Evolutionary conservation across 1,284 basidiomycete genomes (phyloP).

Genomic region (Porogramme epimiltina): DNA sequence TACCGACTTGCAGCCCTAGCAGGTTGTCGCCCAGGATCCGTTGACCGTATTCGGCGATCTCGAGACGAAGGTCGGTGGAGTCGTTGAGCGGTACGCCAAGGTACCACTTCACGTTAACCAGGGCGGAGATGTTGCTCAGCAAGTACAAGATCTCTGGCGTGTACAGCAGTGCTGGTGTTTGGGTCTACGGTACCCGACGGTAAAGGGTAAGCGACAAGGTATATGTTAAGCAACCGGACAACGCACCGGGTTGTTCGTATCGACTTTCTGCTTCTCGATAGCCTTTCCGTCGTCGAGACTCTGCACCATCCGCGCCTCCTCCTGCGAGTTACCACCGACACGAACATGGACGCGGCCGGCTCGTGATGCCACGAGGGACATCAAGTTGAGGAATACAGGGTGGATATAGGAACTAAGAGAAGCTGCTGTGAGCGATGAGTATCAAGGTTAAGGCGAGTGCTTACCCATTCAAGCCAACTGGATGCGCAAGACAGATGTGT

Average conservation of each 20-base stretch:
- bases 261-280: slow-evolving; percentile 16
- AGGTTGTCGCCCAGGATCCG: slow-evolving; percentile 44
- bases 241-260: slow-evolving; percentile 19
- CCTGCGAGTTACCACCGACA: slow-evolving; percentile 79
- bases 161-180: slow-evolving; percentile 60
- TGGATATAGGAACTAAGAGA: slow-evolving; percentile 46
- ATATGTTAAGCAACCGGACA: slow-evolving; percentile 4
- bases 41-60: slow-evolving; percentile 48
- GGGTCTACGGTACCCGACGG: slow-evolving; percentile 31
- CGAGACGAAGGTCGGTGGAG: slow-evolving; percentile 42
- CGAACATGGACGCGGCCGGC: slow-evolving; percentile 61
- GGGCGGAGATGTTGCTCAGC: slow-evolving; percentile 55
- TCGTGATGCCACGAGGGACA: slow-evolving; percentile 64
- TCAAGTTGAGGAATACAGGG: slow-evolving; percentile 74
- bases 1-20: slow-evolving; percentile 50
- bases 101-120: slow-evolving; percentile 62
- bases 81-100: slow-evolving; percentile 58
- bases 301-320: slow-evolving; percentile 43
- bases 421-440: background rate
- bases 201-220: slow-evolving; percentile 15
- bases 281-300: slow-evolving; percentile 21
- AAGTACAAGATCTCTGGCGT: slow-evolving; percentile 60
- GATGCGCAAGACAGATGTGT: slow-evolving; percentile 18
- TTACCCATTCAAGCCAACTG: slow-evolving; percentile 58
- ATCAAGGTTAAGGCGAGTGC: slow-evolving; percentile 9